Percentiles rank a stretch among this genome's conserved stretches.
phyloP scores from a whole-genome alignment of 148 eudicot species.

The Rhododendron mucronatum region DNA sequence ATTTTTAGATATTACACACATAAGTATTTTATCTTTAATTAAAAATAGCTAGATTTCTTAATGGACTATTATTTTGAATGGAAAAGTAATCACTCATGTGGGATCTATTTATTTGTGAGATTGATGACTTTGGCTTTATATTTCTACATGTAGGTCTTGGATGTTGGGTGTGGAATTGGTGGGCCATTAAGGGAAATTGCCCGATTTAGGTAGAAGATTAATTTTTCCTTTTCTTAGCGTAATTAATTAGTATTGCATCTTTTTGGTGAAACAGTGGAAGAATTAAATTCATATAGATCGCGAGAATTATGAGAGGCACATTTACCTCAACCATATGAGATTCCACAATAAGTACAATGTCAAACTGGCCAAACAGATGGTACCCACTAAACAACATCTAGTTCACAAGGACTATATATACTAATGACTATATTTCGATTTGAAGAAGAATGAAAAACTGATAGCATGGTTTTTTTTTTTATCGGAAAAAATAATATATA shows the following conservation, averaged over 20 bases:
- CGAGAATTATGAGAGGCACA: too few relatives aligned
- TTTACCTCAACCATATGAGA: not conserved
- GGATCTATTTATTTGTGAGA: not conserved
- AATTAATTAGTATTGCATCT: not conserved
- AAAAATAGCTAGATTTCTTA: not conserved
- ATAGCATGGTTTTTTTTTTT: too few relatives aligned
- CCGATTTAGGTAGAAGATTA: not conserved
- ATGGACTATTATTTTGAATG: not conserved
- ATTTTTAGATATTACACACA: too few relatives aligned
- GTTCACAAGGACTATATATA: too few relatives aligned
- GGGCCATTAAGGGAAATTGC: not conserved
- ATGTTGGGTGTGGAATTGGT: constrained; percentile 8
- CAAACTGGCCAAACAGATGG: too few relatives aligned
- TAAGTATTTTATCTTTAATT: too few relatives aligned
- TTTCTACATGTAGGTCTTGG: not conserved
- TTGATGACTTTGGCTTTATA: not conserved
- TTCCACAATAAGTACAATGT: not conserved
- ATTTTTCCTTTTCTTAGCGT: not conserved
- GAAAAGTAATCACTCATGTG: not conserved
- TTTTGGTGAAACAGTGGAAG: not conserved
- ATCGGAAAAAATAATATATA: too few relatives aligned
- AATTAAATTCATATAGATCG: too few relatives aligned
- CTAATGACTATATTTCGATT: too few relatives aligned
- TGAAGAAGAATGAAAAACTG: too few relatives aligned
- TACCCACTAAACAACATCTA: too few relatives aligned